phyloP scores from a whole-genome alignment of 805 yeast species.

The Zygosaccharomyces siamensis region DNA sequence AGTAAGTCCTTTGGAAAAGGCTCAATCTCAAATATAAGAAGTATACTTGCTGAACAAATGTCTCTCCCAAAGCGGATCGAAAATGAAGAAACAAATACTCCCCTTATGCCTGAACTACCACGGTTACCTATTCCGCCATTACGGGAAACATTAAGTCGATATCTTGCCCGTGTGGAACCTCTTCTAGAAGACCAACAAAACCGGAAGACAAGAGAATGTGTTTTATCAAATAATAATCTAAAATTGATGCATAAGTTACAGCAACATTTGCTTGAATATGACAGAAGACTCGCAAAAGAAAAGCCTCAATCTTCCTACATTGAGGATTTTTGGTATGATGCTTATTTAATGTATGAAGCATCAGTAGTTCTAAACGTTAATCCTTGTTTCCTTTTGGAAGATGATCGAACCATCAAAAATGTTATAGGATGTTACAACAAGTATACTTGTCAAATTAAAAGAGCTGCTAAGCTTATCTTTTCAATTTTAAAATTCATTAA shows the following conservation, averaged over 20 bases:
- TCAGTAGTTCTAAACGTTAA: constrained; percentile 89
- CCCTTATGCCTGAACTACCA: constrained; percentile 6
- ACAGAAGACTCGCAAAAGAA: constrained; percentile 58
- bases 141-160: constrained; percentile 58
- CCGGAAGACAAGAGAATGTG: constrained; percentile 49
- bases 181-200: constrained; percentile 77
- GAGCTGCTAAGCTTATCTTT: constrained; percentile 75
- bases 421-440: constrained; percentile 36
- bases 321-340: constrained; percentile 93
- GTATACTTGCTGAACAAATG: not conserved
- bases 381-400: constrained; percentile 86
- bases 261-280: constrained; percentile 54
- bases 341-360: constrained; percentile 79
- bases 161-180: constrained; percentile 66
- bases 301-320: constrained; percentile 70
- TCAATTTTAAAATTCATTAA: constrained; percentile 76
- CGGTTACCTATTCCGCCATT: constrained; percentile 75
- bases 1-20: not conserved
- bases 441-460: constrained; percentile 51
- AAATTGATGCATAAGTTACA: constrained; percentile 47
- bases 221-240: constrained; percentile 24
- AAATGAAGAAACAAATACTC: not conserved
- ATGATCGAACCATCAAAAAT: constrained; percentile 63
- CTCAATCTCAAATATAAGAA: not conserved
- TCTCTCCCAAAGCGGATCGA: not conserved